Evolutionary conservation across 2,329 filamentous ascomycete genomes (phyloP).

Genomic region (Talaromyces sp.): DNA sequence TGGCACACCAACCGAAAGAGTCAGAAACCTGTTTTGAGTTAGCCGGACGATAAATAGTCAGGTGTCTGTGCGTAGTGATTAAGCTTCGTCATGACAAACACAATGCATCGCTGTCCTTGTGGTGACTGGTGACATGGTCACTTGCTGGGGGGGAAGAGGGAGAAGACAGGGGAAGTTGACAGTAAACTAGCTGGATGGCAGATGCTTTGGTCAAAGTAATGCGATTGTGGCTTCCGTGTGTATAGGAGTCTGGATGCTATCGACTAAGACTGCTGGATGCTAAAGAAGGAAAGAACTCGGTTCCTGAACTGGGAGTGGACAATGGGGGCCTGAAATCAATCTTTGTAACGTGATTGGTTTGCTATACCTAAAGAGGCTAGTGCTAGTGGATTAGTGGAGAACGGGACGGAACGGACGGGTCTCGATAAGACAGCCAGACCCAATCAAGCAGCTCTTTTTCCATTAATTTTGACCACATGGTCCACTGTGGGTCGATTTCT

Average conservation of each 20-base stretch:
- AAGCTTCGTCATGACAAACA: not conserved
- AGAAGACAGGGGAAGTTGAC: not conserved
- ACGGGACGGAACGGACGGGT: conserved; percentile 12
- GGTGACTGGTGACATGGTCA: not conserved
- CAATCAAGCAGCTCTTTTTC: not conserved
- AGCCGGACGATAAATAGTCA: not conserved
- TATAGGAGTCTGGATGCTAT: not conserved
- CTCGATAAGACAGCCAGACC: not conserved
- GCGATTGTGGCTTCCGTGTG: not conserved
- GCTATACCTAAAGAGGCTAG: no score
- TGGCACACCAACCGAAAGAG: not conserved
- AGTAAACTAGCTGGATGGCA: not conserved
- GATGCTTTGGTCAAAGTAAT: not conserved
- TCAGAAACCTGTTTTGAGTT: conserved; percentile 6
- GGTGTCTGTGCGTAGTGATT: not conserved
- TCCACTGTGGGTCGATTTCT: not conserved
- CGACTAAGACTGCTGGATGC: not conserved
- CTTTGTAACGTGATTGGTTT: not conserved
- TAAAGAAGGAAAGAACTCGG: conserved; percentile 1
- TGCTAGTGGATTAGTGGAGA: not conserved
- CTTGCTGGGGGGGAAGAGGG: not conserved
- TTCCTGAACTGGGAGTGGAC: no score
- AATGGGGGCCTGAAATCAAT: not conserved
- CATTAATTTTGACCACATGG: not conserved
- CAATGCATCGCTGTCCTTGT: not conserved